phyloP scores from a whole-genome alignment of 805 yeast genomes.

The Yamadazyma laniorum region DNA sequence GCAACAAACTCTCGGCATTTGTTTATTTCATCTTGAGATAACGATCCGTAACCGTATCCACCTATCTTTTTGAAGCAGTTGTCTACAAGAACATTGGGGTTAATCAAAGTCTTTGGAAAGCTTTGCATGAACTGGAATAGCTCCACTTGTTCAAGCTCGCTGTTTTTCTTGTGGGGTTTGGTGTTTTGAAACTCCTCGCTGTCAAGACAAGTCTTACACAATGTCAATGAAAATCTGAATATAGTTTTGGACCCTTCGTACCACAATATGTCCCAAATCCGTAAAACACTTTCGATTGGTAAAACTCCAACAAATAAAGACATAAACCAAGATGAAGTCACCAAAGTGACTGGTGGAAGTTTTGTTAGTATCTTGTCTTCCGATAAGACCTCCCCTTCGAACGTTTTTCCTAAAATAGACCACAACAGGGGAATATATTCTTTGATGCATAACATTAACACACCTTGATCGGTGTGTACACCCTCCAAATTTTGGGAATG shows the following conservation, averaged over 20 bases:
- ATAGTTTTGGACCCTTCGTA: constrained; percentile 87
- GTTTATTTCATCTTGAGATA: constrained; percentile 79
- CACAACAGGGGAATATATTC: constrained; percentile 84
- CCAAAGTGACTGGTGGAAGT: constrained; percentile 86
- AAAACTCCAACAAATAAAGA: constrained; percentile 87
- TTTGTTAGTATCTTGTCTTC: constrained; percentile 60
- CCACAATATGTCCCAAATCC: constrained; percentile 95
- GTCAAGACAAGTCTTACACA: constrained; percentile 62
- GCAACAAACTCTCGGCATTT: constrained; percentile 77
- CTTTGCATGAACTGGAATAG: constrained; percentile 84
- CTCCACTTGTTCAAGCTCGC: constrained; percentile 43
- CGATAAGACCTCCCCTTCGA: constrained; percentile 39
- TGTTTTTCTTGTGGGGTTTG: constrained; percentile 18
- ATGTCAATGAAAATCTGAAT: constrained; percentile 77
- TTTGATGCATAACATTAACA: constrained; percentile 78
- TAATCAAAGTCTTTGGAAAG: constrained; percentile 66
- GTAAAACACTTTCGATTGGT: constrained; percentile 82
- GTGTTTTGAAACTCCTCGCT: constrained; percentile 55
- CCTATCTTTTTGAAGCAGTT: constrained; percentile 72
- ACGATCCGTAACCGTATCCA: constrained; percentile 62
- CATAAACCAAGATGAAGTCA: constrained; percentile 98
- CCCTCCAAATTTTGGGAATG: constrained; percentile 91
- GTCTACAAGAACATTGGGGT: constrained; percentile 69
- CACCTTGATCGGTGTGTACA: constrained; percentile 93
- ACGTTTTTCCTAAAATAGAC: constrained; percentile 46